phyloP scores from a whole-genome alignment of 495 filamentous ascomycete species.

The Daldinia bambusicola region DNA sequence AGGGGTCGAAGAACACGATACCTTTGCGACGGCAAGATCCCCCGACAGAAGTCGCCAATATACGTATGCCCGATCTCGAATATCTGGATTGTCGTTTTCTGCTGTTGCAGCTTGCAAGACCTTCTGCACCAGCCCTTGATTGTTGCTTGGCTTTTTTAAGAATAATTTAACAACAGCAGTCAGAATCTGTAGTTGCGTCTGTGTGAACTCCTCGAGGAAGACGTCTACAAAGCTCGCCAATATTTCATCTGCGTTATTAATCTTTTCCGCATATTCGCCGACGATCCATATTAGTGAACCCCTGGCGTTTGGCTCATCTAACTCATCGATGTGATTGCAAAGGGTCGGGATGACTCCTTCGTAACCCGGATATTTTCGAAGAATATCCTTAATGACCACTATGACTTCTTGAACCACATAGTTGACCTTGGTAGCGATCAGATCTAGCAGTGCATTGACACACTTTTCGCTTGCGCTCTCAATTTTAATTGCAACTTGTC shows the following conservation, averaged over 20 bases:
- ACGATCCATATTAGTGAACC: conserved; percentile 98
- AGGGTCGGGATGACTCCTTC: conserved; percentile 97
- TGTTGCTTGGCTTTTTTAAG: conserved; percentile 90
- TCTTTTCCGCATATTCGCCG: conserved; percentile 98
- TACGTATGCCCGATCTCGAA: conserved; percentile 95
- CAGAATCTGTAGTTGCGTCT: conserved; percentile 94
- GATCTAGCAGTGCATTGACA: conserved; percentile 90
- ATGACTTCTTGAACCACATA: conserved; percentile 99
- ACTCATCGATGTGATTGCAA: conserved; percentile 95
- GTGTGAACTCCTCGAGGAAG: conserved; percentile 92
- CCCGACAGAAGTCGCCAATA: conserved; percentile 98
- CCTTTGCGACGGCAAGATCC: conserved; percentile 86
- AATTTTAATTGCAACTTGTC: conserved; percentile 98
- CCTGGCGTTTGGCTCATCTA: conserved; percentile 93
- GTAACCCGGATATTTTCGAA: conserved; percentile 96
- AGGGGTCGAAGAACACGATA: conserved; percentile 44
- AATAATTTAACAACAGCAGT: conserved; percentile 98
- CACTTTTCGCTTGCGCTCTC: conserved; percentile 92
- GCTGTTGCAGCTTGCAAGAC: conserved; percentile 91
- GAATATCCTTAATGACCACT: conserved; percentile 98
- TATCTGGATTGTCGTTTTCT: conserved; percentile 96
- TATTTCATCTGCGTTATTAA: conserved; percentile 95
- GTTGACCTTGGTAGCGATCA: conserved; percentile 97
- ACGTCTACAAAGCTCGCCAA: conserved; percentile 86
- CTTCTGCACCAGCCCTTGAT: conserved; percentile 89